Evolutionary conservation across 1,284 basidiomycete genomes (phyloP), one percentile per base, ranked within the genome.

Genomic region (Irpex sp.): DNA sequence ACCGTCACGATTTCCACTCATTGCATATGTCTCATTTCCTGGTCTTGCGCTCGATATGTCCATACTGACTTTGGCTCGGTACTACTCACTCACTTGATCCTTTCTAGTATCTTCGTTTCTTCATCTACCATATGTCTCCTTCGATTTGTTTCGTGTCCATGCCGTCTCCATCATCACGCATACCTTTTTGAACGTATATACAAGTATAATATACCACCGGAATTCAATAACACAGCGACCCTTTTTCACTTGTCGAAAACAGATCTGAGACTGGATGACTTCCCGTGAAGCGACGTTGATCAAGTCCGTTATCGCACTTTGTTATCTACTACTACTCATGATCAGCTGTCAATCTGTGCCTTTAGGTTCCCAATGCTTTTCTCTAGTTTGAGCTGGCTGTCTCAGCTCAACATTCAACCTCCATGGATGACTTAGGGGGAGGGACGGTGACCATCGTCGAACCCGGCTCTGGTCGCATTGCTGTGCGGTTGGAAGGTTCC

Each of bases 401-500:
- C 17, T 21, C 13, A 50, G 49, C 49, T 50, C 49, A 21, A 50
- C 49, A 5, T 17, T 50, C 49, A 21, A 50, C 49, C 7, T 8
- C 49, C 49, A 50, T 50, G 49, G 49, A 7, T 8, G 49, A 19
- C 49, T 8, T 21, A 19, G 17, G 13, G 4, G 19, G 15, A 19
- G 15, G 49, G n/a, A n/a, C 49, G 17, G 53, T 55, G 5, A 26
- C 53, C 13, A 26, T 69, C 61, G 73, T 84, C 31, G 68, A 70
- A 15, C 71, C 81, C 57, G 88, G 89, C 51, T 70, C 75, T 39
- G 89, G 89, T 21, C 81, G 81, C 37, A 83, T 92, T 63, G 72
- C 75, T 26, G 74, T 90, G 43, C 74, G 75, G 11, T 73, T 77
- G 8, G 82, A 87, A 71, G 86, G 84, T 9, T 72, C 77, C 13